Conservation (phyloP, 1,284 basidiomycete species). For the Pulveroboletus ridleyi region DNA sequence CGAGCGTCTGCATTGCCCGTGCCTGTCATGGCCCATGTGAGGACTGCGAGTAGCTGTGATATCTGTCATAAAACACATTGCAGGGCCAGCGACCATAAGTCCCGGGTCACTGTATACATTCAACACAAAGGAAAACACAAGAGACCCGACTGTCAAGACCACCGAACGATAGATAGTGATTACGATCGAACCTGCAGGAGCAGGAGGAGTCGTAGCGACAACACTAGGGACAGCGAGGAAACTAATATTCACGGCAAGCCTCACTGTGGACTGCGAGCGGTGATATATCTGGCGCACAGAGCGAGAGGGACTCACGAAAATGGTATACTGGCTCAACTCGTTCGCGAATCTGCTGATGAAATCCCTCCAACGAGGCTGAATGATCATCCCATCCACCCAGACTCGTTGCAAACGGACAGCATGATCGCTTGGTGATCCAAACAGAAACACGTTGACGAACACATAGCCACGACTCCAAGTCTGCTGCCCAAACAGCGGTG, state of each 20-base stretch:
- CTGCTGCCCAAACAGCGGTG: too few relatives aligned
- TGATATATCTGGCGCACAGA: not conserved
- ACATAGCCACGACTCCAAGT: too few relatives aligned
- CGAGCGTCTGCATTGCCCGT: too few relatives aligned
- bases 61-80: constrained; percentile 10
- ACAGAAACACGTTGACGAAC: constrained; percentile 22
- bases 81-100: constrained; percentile 11
- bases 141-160: constrained; percentile 23
- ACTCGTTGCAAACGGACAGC: constrained; percentile 13
- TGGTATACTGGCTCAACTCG: constrained; percentile 28
- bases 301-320: constrained; percentile 46
- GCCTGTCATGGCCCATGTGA: too few relatives aligned
- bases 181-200: constrained; percentile 2
- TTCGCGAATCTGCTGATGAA: too few relatives aligned
- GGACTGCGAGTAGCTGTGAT: not conserved
- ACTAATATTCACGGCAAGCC: constrained; percentile 14
- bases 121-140: constrained; percentile 24
- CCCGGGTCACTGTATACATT: not conserved
- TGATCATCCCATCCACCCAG: constrained; percentile 31
- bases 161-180: constrained; percentile 23
- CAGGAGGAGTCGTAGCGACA: not conserved
- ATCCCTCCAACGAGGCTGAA: constrained; percentile 16
- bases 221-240: constrained; percentile 28
- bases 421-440: constrained; percentile 23
- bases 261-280: too few relatives aligned